A percentile compares a stretch with the other conserved stretches of the same genome.
Evolutionary conservation across 495 filamentous ascomycete species (phyloP).

Genomic region (Podospora pseudocomata): DNA sequence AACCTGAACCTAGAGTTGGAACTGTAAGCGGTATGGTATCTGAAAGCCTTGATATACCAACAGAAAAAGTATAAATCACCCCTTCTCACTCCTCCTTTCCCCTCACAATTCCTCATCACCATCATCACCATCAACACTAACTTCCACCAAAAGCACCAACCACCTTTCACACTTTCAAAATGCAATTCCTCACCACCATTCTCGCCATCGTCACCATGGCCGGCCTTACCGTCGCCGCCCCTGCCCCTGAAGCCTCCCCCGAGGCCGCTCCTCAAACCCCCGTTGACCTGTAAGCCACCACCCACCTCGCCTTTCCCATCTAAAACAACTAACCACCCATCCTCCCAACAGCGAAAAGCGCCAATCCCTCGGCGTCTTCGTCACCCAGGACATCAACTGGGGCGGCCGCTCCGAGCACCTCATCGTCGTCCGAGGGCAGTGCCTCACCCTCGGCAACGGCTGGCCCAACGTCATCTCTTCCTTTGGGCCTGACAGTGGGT

Average conservation of each 20-base stretch:
- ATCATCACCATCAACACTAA: too few relatives aligned
- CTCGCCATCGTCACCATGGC: not conserved
- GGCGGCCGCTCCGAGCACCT: not conserved
- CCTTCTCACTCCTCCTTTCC: too few relatives aligned
- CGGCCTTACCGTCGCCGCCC: not conserved
- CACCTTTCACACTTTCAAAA: not conserved
- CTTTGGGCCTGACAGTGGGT: not conserved
- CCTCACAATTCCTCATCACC: not conserved
- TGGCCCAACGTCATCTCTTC: conserved; percentile 4
- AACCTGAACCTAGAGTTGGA: too few relatives aligned
- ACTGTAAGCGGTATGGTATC: too few relatives aligned
- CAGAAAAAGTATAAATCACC: too few relatives aligned
- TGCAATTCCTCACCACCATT: not conserved
- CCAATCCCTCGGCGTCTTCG: not conserved
- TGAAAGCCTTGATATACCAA: too few relatives aligned
- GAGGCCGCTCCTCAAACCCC: not conserved
- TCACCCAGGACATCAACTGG: not conserved
- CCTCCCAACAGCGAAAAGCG: not conserved
- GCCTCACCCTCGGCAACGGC: not conserved
- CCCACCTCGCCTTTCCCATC: not conserved
- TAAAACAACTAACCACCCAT: not conserved
- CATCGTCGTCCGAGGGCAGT: not conserved
- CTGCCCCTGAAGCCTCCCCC: not conserved
- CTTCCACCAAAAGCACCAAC: not conserved
- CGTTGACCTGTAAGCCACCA: not conserved